Evolutionary conservation across 495 filamentous ascomycete genomes (phyloP), one percentile per base, ranked within the genome.

Genomic region (Penicillium ucsense): DNA sequence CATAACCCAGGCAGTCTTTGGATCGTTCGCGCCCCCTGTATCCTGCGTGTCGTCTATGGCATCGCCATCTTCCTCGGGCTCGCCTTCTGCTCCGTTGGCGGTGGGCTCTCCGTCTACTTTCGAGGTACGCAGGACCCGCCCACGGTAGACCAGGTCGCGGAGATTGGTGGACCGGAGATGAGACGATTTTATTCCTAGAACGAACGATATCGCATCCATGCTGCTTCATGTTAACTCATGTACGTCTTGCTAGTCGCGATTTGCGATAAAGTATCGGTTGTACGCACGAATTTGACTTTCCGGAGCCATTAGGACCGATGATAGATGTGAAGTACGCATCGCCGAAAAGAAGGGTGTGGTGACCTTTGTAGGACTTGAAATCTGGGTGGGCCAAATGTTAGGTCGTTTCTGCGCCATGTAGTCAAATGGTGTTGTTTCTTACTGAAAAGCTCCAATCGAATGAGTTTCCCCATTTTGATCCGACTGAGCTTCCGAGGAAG

Each of bases 151-250:
- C 4, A 99, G 78, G 50, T 99, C 92, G 54, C 85, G 85, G 4
- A 99, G 81, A 51, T 97, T 89, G n/a, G 88, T 79, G 0, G 94
- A 97, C 63, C 92, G 88, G 29, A 99, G 75, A 64, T 96, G 89
- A 8, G 91, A 94, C 1, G 92, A 97, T 61, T 97, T 97, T 63
- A 99, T 97, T 51, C 92, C 92, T 50, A 99, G 76, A 41, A 97
- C 94, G 70, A 99, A 99, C 41, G 92, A 99, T 52, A 99, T 99
- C 53, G 92, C 92, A 66, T 99, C 92, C 92, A 99, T 99, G 48
- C 89, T 95, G 52, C 30, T 40, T 46, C 29, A 12, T 29, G 47
- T 67, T 38, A 66, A 68, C 51, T 3, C 34, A 28, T 35, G 35
- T 46, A 49, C 33, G 10, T 37, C 9, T 20, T 20, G 20, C 20